phyloP scores from a whole-genome alignment of 495 filamentous ascomycete genomes.

The Annulohypoxylon moriforme region DNA sequence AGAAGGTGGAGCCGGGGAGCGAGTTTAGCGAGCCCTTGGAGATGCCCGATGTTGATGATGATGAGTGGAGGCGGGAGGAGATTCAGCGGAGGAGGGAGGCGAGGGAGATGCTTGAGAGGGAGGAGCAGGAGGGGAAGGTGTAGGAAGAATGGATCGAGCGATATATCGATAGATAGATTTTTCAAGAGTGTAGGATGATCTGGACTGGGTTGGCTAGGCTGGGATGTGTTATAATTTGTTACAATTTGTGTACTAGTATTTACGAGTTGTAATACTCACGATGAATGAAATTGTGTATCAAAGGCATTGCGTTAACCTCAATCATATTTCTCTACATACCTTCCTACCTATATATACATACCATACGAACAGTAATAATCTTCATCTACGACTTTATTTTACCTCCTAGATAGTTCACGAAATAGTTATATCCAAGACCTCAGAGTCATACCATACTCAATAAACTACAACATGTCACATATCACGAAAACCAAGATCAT shows the following conservation, averaged over 20 bases:
- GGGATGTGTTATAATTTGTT: neutral
- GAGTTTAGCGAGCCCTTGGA: constrained; percentile 59
- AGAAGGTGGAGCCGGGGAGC: constrained; percentile 56
- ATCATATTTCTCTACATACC: too few species aligned
- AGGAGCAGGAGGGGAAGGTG: neutral
- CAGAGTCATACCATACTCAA: neutral
- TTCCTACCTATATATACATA: too few species aligned
- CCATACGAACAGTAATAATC: too few species aligned
- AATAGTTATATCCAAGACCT: neutral
- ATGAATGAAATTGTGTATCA: neutral
- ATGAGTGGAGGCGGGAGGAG: constrained; percentile 59
- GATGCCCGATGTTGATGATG: constrained; percentile 68
- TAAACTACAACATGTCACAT: constrained; percentile 1
- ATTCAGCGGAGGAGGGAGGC: neutral
- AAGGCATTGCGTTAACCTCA: too few species aligned
- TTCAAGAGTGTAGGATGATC: neutral
- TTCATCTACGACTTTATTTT: too few species aligned
- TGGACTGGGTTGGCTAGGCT: neutral
- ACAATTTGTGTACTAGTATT: neutral
- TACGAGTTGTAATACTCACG: neutral
- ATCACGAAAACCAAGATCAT: neutral
- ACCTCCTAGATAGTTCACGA: neutral
- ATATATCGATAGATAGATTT: neutral
- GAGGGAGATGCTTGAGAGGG: neutral
- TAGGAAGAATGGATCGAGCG: too few species aligned